Percentiles rank a stretch among this genome's conserved stretches.
Conservation (phyloP, 805 yeast genomes). For the Pichia gijzeniarum region DNA sequence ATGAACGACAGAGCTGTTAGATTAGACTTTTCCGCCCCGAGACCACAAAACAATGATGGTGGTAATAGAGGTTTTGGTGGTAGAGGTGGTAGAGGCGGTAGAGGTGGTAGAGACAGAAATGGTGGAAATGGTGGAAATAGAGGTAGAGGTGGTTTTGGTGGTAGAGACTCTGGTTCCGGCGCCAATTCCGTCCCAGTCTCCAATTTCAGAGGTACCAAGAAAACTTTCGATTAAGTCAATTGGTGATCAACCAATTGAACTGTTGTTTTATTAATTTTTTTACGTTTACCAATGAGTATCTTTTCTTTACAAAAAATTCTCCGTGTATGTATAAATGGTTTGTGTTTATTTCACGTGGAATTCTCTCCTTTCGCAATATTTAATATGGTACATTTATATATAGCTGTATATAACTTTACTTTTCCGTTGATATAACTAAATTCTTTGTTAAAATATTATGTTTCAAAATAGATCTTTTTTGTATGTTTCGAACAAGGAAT, state of each 20-base stretch:
- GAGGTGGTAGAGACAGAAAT: constrained; percentile 29
- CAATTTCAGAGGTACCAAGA: constrained; percentile 78
- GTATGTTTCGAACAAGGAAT: no score
- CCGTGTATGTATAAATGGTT: constrained; percentile 12
- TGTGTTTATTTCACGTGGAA: constrained; percentile 8
- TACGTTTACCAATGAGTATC: constrained; percentile 9
- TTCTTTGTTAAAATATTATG: no score
- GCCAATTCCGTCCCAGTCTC: constrained; percentile 57
- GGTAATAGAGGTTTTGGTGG: constrained; percentile 15
- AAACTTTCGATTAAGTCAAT: constrained; percentile 59
- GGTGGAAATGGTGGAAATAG: constrained; percentile 31
- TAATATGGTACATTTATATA: neutral
- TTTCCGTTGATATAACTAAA: neutral
- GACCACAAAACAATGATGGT: constrained; percentile 29
- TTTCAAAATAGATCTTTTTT: no score
- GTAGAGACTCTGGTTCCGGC: constrained; percentile 43
- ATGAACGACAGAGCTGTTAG: constrained; percentile 91
- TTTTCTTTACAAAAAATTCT: constrained; percentile 10
- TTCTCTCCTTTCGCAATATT: constrained; percentile 9
- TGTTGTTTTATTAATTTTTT: neutral
- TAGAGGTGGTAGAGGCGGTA: constrained; percentile 14
- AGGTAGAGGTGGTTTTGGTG: constrained; percentile 38
- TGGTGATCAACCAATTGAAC: neutral
- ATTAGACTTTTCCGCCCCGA: constrained; percentile 92
- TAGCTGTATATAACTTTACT: neutral